These are phyloP conservation scores for Nakataea oryzae DNA, from an alignment of 2,329 filamentous ascomycete genomes.

Conservation along the genomic window DNA sequence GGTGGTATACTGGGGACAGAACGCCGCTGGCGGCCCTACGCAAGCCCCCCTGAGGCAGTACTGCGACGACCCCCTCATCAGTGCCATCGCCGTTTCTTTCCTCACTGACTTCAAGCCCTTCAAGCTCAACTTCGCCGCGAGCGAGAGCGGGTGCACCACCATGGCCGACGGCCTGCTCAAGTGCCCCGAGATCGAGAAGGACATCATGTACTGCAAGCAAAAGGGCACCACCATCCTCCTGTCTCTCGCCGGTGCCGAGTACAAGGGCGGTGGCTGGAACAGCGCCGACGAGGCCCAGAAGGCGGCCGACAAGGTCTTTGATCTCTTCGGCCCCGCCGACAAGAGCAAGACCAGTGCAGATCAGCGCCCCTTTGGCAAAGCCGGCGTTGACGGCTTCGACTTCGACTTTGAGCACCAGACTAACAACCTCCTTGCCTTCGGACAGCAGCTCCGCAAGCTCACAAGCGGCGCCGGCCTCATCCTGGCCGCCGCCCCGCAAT, in stretches of 20 bases:
- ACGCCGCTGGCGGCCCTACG: background rate
- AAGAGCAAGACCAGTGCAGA: constrained; percentile 14
- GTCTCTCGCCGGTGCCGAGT: constrained; percentile 61
- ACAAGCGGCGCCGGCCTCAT: constrained; percentile 46
- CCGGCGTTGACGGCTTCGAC: constrained; percentile 64
- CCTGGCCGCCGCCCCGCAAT: constrained; percentile 59
- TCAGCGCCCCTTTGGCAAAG: constrained; percentile 53
- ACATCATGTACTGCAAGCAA: constrained; percentile 50
- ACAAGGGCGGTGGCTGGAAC: constrained; percentile 56
- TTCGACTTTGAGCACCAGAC: constrained; percentile 57
- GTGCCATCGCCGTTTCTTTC: constrained; percentile 53
- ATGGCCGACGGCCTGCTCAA: constrained; percentile 46
- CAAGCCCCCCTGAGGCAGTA: background rate
- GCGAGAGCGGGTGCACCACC: constrained; percentile 46
- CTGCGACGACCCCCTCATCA: background rate
- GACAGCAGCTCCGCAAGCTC: constrained; percentile 40
- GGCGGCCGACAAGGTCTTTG: constrained; percentile 56
- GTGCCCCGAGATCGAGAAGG: constrained; percentile 56
- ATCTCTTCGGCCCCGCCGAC: constrained; percentile 51
- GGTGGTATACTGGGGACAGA: background rate
- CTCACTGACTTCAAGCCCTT: constrained; percentile 44
- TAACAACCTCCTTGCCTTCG: constrained; percentile 51
- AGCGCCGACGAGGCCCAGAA: constrained; percentile 37
- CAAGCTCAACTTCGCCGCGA: constrained; percentile 54
- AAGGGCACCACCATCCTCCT: constrained; percentile 60